phyloP scores from a whole-genome alignment of 202 grass and related monocot genomes.

The Panicum virgatum region DNA sequence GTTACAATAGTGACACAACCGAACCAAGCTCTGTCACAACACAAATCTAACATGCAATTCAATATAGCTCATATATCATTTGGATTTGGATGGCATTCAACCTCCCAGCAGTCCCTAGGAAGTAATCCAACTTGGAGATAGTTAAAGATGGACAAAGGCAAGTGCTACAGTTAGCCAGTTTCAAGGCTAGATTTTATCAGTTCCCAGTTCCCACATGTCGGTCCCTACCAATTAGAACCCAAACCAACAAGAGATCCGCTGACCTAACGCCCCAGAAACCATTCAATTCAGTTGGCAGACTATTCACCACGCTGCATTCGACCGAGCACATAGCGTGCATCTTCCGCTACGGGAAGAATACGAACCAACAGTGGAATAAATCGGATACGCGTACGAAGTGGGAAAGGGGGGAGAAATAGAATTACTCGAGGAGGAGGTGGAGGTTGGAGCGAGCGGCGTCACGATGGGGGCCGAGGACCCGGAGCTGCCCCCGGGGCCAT shows the following conservation, averaged over 20 bases:
- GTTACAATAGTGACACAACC: not conserved
- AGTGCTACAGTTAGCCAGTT: not conserved
- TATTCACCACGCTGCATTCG: not conserved
- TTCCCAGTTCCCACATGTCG: not conserved
- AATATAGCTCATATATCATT: not conserved
- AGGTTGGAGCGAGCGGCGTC: constrained; percentile 17
- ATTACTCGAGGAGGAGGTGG: constrained; percentile 50
- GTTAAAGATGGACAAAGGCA: not conserved
- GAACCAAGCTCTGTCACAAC: not conserved
- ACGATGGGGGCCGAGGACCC: constrained; percentile 17
- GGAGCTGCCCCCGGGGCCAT: not conserved
- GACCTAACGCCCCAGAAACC: not conserved
- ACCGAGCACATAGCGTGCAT: not conserved
- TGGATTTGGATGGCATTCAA: not conserved
- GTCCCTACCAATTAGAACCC: not conserved
- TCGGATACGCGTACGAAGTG: not conserved
- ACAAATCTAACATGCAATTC: not conserved
- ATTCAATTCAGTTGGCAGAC: not conserved
- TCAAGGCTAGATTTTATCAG: not conserved
- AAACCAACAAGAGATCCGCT: constrained; percentile 1
- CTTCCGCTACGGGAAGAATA: not conserved
- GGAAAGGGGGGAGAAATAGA: not conserved
- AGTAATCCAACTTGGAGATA: not conserved
- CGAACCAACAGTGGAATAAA: not conserved
- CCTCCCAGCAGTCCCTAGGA: not conserved